Evolutionary conservation across 1,284 basidiomycete species (phyloP).

Genomic region (Fistulinella cinereoalba): DNA sequence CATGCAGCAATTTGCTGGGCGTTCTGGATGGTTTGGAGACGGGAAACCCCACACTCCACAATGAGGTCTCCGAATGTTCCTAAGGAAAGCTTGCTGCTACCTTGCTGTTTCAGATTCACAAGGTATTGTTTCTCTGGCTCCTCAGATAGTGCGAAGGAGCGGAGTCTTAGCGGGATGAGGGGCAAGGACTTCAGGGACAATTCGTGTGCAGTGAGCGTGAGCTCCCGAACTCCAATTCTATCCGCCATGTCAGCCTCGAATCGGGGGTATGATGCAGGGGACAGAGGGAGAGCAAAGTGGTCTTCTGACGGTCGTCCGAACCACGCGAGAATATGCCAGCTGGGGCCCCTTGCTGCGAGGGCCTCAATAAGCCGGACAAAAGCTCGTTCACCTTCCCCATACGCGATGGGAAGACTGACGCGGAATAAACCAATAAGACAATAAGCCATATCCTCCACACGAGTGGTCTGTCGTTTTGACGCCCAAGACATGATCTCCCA

Average conservation of each 20-base stretch:
- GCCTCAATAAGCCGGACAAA: constrained; percentile 11
- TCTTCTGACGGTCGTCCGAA: constrained; percentile 12
- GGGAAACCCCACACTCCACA: constrained; percentile 1
- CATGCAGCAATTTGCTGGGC: constrained; percentile 4
- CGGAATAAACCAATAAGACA: constrained; percentile 15
- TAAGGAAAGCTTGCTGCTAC: neutral
- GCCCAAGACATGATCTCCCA: constrained; percentile 21
- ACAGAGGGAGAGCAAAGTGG: constrained; percentile 12
- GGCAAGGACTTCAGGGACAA: constrained; percentile 4
- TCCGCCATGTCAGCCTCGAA: constrained; percentile 1
- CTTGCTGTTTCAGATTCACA: neutral
- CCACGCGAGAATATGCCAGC: constrained; percentile 18
- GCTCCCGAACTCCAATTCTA: constrained; percentile 4
- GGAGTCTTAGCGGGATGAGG: constrained; percentile 1
- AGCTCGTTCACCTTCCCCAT: constrained; percentile 13
- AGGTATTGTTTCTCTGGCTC: neutral
- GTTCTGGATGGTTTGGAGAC: neutral
- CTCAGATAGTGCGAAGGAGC: neutral
- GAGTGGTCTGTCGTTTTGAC: constrained; percentile 13
- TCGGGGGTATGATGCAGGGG: constrained; percentile 7
- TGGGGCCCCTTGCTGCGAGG: constrained; percentile 2
- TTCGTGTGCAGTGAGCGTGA: neutral
- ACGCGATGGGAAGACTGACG: constrained; percentile 10
- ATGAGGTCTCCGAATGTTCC: neutral
- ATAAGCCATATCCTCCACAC: constrained; percentile 14